These are phyloP conservation scores for Biscogniauxia sp. DNA, from an alignment of 2,329 filamentous ascomycete genomes.

Conservation along the genomic window DNA sequence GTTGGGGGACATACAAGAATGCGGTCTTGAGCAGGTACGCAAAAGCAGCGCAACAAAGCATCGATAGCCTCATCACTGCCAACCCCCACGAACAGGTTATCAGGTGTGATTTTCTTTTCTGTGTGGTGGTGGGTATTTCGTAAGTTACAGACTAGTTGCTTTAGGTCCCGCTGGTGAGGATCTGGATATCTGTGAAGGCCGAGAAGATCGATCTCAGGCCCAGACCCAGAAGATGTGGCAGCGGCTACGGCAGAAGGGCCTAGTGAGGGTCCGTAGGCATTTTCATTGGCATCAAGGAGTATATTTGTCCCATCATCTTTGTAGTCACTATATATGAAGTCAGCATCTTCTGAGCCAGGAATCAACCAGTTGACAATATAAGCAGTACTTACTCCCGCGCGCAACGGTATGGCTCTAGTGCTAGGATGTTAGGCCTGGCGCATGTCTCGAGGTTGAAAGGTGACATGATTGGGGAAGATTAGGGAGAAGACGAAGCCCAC, in stretches of 20 bases:
- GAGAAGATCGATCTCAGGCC: constrained; percentile 68
- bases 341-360: constrained; percentile 15
- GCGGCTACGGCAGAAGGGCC: constrained; percentile 48
- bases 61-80: constrained; percentile 98
- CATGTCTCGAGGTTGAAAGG: constrained; percentile 73
- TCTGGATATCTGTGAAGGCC: constrained; percentile 94
- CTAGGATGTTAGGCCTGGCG: constrained; percentile 73
- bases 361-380: constrained; percentile 7
- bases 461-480: constrained; percentile 42
- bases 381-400: constrained; percentile 67
- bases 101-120: constrained; percentile 66
- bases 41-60: constrained; percentile 90
- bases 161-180: constrained; percentile 86
- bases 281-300: constrained; percentile 96
- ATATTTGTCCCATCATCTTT: constrained; percentile 97
- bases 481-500: not conserved
- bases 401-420: constrained; percentile 76
- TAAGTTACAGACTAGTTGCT: constrained; percentile 80
- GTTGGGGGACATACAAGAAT: constrained; percentile 95
- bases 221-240: constrained; percentile 35
- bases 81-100: constrained; percentile 90
- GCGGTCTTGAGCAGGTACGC: constrained; percentile 78
- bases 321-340: constrained; percentile 71
- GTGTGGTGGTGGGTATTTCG: constrained; percentile 86
- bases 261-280: constrained; percentile 86